These are phyloP conservation scores for Esteya vermicola DNA, from an alignment of 2,329 filamentous ascomycete species.

Conservation along the genomic window DNA sequence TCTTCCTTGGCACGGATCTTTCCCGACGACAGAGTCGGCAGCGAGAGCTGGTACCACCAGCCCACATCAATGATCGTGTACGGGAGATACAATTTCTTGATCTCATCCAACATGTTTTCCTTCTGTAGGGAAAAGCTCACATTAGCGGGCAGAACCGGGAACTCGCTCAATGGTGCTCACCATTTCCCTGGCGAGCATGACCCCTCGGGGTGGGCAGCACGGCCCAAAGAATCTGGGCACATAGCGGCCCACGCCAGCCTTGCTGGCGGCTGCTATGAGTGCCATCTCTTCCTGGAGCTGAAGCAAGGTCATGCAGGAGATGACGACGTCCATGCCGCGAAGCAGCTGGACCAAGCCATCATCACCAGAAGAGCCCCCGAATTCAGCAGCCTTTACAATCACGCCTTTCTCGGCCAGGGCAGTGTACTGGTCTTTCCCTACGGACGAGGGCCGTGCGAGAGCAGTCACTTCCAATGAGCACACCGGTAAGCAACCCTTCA, in stretches of 20 bases:
- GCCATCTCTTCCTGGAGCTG: constrained; percentile 5
- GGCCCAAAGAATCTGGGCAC: constrained; percentile 11
- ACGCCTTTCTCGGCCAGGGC: constrained; percentile 11
- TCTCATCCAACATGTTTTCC: constrained; percentile 32
- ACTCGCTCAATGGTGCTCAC: background rate
- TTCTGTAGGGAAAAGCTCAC: constrained; percentile 19
- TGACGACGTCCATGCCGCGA: background rate
- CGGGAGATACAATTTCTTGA: constrained; percentile 31
- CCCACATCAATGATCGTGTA: constrained; percentile 45
- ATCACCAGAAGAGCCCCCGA: background rate
- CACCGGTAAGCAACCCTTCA: background rate
- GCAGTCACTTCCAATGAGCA: constrained; percentile 5
- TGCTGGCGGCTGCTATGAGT: constrained; percentile 16
- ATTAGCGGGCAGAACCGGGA: background rate
- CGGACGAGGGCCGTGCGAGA: background rate
- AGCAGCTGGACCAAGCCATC: background rate
- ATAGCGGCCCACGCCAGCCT: constrained; percentile 17
- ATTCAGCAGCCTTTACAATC: background rate
- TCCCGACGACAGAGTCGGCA: constrained; percentile 15
- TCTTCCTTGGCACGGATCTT: constrained; percentile 9
- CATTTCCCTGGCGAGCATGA: background rate
- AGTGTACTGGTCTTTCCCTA: constrained; percentile 9
- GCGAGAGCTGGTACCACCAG: constrained; percentile 39
- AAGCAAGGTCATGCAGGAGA: background rate
- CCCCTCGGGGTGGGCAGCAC: constrained; percentile 5